A percentile compares a stretch with the other conserved stretches of the same genome.
Conservation (phyloP, 805 yeast genomes). For the Kodamaea laetipori region DNA sequence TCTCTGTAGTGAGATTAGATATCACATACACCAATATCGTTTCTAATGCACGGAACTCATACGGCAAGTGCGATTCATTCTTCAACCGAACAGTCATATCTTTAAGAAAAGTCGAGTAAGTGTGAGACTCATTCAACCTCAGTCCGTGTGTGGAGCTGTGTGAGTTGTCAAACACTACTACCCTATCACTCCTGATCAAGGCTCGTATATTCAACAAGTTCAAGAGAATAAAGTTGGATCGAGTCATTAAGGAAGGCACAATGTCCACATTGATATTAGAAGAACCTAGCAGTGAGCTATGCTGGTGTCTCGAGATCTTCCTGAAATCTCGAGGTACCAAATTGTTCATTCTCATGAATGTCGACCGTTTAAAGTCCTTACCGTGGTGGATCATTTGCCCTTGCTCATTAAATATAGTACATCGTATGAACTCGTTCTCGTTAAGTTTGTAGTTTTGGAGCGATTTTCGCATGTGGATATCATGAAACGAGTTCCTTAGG, state of each 20-base stretch:
- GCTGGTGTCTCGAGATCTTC: constrained; percentile 43
- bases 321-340: constrained; percentile 61
- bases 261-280: constrained; percentile 43
- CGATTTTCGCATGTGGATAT: constrained; percentile 7
- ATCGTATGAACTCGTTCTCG: constrained; percentile 43
- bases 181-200: constrained; percentile 52
- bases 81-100: constrained; percentile 44
- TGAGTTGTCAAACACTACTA: constrained; percentile 47
- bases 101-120: constrained; percentile 45
- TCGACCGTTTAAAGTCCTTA: constrained; percentile 45
- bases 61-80: constrained; percentile 54
- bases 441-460: constrained; percentile 6
- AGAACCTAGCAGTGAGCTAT: constrained; percentile 10
- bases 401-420: constrained; percentile 49
- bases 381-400: constrained; percentile 50
- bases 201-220: constrained; percentile 54
- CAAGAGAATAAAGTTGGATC: constrained; percentile 49
- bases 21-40: constrained; percentile 80
- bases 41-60: constrained; percentile 89
- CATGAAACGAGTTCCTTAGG: not conserved
- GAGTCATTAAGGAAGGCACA: constrained; percentile 56
- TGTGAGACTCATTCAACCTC: constrained; percentile 48
- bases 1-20: constrained; percentile 77
- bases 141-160: constrained; percentile 20
- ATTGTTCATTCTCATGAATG: constrained; percentile 47